These are phyloP conservation scores for Coelastrella sp. DNA, from an alignment of 139 green algal species.

Conservation along the genomic window DNA sequence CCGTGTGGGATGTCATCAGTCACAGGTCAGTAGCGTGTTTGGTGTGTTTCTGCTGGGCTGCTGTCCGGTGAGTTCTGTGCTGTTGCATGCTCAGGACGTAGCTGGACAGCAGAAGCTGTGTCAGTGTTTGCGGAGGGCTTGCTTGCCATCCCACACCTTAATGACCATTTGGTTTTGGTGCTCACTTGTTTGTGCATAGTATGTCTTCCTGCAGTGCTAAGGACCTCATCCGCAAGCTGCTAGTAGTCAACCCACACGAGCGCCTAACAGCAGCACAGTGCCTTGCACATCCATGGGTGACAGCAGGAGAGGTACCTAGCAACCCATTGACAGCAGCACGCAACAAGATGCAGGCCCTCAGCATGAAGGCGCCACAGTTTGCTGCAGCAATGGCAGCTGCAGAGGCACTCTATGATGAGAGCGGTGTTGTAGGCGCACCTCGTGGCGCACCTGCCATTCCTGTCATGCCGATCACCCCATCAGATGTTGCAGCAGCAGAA, in stretches of 20 bases:
- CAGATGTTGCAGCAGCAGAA: not conserved
- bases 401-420: not conserved
- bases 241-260: conserved; percentile 70
- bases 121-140: no score
- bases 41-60: not conserved
- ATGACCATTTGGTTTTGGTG: no score
- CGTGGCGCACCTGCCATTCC: not conserved
- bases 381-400: conserved; percentile 39
- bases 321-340: conserved; percentile 15
- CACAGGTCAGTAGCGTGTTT: conserved; percentile 51
- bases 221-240: conserved; percentile 79
- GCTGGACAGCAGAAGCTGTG: no score
- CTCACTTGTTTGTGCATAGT: no score
- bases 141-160: no score
- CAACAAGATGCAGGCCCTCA: conserved; percentile 30
- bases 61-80: not conserved
- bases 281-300: conserved; percentile 83
- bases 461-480: not conserved
- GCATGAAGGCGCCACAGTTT: conserved; percentile 34
- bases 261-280: conserved; percentile 78
- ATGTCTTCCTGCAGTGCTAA: conserved; percentile 67
- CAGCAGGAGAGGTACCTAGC: conserved; percentile 41
- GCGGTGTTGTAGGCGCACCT: not conserved
- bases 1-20: conserved; percentile 86
- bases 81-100: not conserved